Conservation (phyloP, 441 rosid species). For the Isatis lusitanica region DNA sequence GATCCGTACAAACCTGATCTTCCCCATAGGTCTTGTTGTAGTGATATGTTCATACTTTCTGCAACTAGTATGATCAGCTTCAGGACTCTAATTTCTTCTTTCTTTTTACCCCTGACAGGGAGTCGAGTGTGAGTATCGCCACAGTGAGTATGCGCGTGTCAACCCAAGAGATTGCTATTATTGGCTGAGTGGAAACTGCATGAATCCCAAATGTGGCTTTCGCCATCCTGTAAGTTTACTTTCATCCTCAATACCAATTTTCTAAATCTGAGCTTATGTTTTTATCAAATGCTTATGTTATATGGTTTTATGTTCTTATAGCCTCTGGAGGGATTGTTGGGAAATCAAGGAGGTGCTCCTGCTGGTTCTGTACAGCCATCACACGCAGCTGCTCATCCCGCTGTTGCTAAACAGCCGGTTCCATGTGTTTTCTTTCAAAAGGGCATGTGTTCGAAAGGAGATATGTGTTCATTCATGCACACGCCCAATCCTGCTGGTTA, state of each 20-base stretch:
- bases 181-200: slow-evolving; percentile 93
- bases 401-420: slow-evolving; percentile 59
- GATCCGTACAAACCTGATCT: neutral
- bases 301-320: slow-evolving; percentile 35
- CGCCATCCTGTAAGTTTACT: slow-evolving; percentile 86
- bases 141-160: slow-evolving; percentile 90
- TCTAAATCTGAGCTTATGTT: neutral
- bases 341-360: slow-evolving; percentile 50
- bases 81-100: slow-evolving; percentile 9
- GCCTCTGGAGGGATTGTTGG: slow-evolving; percentile 91
- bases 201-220: slow-evolving; percentile 89
- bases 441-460: slow-evolving; percentile 85
- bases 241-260: neutral
- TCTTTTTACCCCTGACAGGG: slow-evolving; percentile 48
- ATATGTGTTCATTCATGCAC: slow-evolving; percentile 80
- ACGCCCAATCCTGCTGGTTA: slow-evolving; percentile 47
- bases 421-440: slow-evolving; percentile 81
- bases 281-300: slow-evolving; percentile 9
- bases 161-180: slow-evolving; percentile 95
- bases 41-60: neutral
- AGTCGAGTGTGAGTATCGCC: slow-evolving; percentile 94
- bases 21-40: neutral
- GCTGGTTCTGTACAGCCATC: slow-evolving; percentile 48
- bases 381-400: slow-evolving; percentile 34
- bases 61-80: neutral